These are phyloP conservation scores for Periconia sp. DNA, from an alignment of 2,329 filamentous ascomycete species.

Conservation along the genomic window DNA sequence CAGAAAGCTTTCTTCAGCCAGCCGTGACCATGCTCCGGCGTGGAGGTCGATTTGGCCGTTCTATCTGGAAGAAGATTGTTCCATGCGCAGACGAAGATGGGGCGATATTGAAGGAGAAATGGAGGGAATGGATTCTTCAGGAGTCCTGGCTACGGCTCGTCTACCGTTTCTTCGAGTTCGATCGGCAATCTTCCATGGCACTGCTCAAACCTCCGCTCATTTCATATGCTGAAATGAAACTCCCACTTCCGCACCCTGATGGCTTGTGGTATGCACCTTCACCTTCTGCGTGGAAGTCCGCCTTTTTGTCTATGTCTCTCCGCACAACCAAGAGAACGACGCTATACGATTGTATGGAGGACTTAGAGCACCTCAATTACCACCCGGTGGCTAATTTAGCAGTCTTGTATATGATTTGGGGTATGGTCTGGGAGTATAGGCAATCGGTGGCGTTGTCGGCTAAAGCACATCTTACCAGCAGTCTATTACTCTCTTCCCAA, in stretches of 20 bases:
- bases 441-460: slow-evolving; percentile 62
- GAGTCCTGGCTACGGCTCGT: slow-evolving; percentile 74
- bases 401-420: slow-evolving; percentile 71
- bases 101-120: slow-evolving; percentile 66
- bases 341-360: slow-evolving; percentile 34
- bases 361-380: slow-evolving; percentile 27
- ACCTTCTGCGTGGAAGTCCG: slow-evolving; percentile 68
- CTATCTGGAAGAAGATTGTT: slow-evolving; percentile 59
- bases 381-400: slow-evolving; percentile 56
- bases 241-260: slow-evolving; percentile 68
- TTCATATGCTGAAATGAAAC: slow-evolving; percentile 71
- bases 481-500: slow-evolving; percentile 46
- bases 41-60: slow-evolving; percentile 64
- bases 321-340: slow-evolving; percentile 27
- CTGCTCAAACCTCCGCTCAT: slow-evolving; percentile 69
- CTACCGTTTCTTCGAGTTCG: slow-evolving; percentile 69
- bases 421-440: slow-evolving; percentile 69
- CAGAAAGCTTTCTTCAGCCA: slow-evolving; percentile 63
- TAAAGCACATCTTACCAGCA: slow-evolving; percentile 46
- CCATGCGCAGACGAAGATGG: slow-evolving; percentile 63
- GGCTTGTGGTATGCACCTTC: slow-evolving; percentile 70
- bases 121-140: slow-evolving; percentile 67
- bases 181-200: slow-evolving; percentile 71
- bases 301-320: slow-evolving; percentile 55
- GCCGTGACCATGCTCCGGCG: slow-evolving; percentile 63